Evolutionary conservation across 345 rosid species (phyloP).

Genomic region (Hevea brasiliensis): DNA sequence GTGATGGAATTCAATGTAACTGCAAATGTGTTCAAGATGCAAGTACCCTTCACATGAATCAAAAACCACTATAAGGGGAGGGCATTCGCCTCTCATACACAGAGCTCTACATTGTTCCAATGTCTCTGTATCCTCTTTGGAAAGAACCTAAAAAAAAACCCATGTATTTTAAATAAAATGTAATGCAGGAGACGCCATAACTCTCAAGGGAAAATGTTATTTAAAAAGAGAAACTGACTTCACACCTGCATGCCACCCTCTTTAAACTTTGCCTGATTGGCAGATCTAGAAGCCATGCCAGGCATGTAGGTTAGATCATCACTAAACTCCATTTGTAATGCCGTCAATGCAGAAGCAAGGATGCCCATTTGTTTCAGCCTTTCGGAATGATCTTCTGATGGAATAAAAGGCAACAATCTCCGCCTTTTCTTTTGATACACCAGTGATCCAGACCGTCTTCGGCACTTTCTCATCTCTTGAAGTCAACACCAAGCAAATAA

Average conservation of each 20-base stretch:
- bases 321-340: conserved; percentile 63
- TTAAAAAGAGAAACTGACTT: not conserved
- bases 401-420: conserved; percentile 66
- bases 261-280: conserved; percentile 72
- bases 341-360: conserved; percentile 80
- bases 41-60: conserved; percentile 88
- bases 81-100: conserved; percentile 74
- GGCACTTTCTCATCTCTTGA: conserved; percentile 57
- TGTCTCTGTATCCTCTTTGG: conserved; percentile 77
- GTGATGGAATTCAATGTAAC: conserved; percentile 16
- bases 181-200: not conserved
- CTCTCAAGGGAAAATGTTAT: not conserved
- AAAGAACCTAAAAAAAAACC: conserved; percentile 47
- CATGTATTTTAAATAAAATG: not conserved
- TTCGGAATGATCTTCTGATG: conserved; percentile 59
- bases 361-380: conserved; percentile 74
- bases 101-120: conserved; percentile 67
- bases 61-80: conserved; percentile 78
- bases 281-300: conserved; percentile 72
- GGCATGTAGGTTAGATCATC: conserved; percentile 60
- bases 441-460: conserved; percentile 61
- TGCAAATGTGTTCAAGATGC: conserved; percentile 7
- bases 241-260: conserved; percentile 89
- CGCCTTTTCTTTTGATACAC: conserved; percentile 79
- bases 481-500: conserved; percentile 15